These are phyloP conservation scores for Tetraselmis chui DNA, from an alignment of 139 green algal species.

Conservation along the genomic window DNA sequence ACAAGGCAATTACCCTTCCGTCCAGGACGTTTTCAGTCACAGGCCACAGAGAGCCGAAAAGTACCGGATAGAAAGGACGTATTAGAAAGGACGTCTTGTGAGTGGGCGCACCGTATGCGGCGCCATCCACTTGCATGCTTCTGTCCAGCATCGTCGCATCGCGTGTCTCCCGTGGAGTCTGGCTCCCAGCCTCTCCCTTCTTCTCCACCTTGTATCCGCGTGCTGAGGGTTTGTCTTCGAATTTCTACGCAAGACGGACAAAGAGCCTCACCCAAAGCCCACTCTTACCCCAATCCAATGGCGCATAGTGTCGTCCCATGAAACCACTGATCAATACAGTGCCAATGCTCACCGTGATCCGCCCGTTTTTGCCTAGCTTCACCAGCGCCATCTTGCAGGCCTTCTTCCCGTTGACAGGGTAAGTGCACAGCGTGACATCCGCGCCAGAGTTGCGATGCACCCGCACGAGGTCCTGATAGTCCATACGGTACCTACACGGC, in stretches of 20 bases:
- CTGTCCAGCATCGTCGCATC: background rate
- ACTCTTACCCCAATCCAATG: background rate
- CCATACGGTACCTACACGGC: slow-evolving; percentile 59
- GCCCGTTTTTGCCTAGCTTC: background rate
- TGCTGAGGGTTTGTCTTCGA: background rate
- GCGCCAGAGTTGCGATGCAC: slow-evolving; percentile 28
- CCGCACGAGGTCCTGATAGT: slow-evolving; percentile 54
- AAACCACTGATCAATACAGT: too few species aligned
- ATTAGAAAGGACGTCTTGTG: too few species aligned
- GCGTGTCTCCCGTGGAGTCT: background rate
- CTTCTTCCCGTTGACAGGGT: slow-evolving; percentile 40
- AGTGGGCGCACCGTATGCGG: background rate
- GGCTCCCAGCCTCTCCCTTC: background rate
- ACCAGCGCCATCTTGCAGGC: background rate
- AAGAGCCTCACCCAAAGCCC: background rate
- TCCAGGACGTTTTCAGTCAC: too few species aligned
- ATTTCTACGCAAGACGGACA: background rate
- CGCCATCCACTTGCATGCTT: background rate
- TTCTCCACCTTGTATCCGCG: background rate
- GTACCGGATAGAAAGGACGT: too few species aligned
- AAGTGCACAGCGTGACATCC: slow-evolving; percentile 42
- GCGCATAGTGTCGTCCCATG: too few species aligned
- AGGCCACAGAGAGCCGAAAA: too few species aligned
- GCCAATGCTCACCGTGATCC: background rate
- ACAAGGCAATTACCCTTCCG: too few species aligned